These are phyloP conservation scores for Mycena albidolilacea DNA, from an alignment of 768 basidiomycete genomes.

Conservation along the genomic window DNA sequence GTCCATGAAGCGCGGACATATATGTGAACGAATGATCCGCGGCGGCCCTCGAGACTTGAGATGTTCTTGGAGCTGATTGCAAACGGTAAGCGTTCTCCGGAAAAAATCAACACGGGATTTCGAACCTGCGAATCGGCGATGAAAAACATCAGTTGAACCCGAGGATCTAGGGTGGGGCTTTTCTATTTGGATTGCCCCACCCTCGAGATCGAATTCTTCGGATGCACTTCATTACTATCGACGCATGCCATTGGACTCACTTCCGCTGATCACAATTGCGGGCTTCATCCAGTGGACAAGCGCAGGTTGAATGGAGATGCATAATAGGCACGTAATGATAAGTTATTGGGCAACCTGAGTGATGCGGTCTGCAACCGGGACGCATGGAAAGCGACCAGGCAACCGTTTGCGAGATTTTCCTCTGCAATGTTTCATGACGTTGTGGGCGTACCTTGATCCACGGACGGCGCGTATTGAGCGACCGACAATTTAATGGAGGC, in stretches of 20 bases:
- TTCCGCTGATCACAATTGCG: conserved; percentile 25
- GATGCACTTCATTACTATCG: conserved; percentile 3
- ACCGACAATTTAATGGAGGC: too few relatives aligned
- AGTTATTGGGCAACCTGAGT: too few relatives aligned
- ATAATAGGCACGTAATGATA: conserved; percentile 26
- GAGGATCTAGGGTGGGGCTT: not conserved
- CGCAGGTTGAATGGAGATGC: conserved; percentile 5
- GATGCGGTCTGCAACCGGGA: conserved; percentile 1
- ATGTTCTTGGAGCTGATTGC: not conserved
- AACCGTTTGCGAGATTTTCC: not conserved
- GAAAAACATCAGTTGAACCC: conserved; percentile 7
- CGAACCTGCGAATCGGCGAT: not conserved
- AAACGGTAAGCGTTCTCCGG: not conserved
- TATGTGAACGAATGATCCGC: conserved; percentile 25
- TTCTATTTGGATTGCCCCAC: not conserved
- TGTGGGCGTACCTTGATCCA: too few relatives aligned
- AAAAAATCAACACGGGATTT: not conserved
- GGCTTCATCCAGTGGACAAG: not conserved
- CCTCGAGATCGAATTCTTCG: not conserved
- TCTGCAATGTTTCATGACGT: too few relatives aligned
- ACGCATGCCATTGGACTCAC: conserved; percentile 13
- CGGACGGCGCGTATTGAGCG: too few relatives aligned
- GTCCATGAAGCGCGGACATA: conserved; percentile 24
- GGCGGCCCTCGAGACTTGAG: conserved; percentile 20
- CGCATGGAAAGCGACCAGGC: not conserved